Percentiles rank a stretch among this genome's conserved stretches.
phyloP scores from a whole-genome alignment of 2,329 filamentous ascomycete species.

The Myotisia sp. region DNA sequence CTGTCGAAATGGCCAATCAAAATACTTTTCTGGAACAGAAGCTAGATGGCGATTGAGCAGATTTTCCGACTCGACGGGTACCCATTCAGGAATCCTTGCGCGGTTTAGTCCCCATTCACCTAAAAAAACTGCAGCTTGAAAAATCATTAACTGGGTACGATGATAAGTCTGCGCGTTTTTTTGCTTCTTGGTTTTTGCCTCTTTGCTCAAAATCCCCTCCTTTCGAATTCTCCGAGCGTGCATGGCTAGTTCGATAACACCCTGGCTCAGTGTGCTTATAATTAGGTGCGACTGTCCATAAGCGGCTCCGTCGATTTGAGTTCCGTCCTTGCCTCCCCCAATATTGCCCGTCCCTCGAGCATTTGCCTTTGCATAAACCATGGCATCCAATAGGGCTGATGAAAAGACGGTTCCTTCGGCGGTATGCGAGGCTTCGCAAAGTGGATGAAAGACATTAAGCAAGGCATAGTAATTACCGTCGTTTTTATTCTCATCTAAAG shows the following conservation, averaged over 20 bases:
- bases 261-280: slow-evolving; percentile 29
- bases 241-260: slow-evolving; percentile 28
- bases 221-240: slow-evolving; percentile 25
- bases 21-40: slow-evolving; percentile 19
- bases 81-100: slow-evolving; percentile 19
- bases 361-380: slow-evolving; percentile 30
- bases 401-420: slow-evolving; percentile 32
- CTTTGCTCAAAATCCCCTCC: slow-evolving; percentile 13
- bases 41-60: slow-evolving; percentile 20
- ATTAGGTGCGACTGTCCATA: slow-evolving; percentile 27
- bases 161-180: slow-evolving; percentile 29
- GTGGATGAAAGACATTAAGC: slow-evolving; percentile 33
- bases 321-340: slow-evolving; percentile 19
- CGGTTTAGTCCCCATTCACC: slow-evolving; percentile 26
- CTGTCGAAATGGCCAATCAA: slow-evolving; percentile 14
- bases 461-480: too few species aligned
- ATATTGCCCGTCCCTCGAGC: slow-evolving; percentile 26
- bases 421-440: slow-evolving; percentile 19
- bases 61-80: slow-evolving; percentile 16
- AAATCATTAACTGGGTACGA: slow-evolving; percentile 27
- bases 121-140: slow-evolving; percentile 27
- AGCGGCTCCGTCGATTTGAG: slow-evolving; percentile 16
- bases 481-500: slow-evolving; percentile 21
- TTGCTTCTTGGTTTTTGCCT: slow-evolving; percentile 28
- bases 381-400: slow-evolving; percentile 28